Evolutionary conservation across 192 early-diverging fungal species (phyloP).

Genomic region (Chytriomyces confervae): DNA sequence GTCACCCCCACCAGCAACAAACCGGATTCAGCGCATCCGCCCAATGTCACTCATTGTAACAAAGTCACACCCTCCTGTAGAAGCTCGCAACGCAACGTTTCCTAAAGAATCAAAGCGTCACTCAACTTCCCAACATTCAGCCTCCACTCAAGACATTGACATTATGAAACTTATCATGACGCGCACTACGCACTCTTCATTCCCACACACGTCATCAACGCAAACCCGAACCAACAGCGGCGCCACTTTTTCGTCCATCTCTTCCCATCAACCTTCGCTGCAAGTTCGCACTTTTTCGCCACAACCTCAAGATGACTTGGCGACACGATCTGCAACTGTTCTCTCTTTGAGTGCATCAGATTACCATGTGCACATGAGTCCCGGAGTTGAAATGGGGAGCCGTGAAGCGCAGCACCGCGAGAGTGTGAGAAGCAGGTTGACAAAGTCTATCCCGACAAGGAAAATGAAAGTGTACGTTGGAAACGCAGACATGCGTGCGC

Average conservation of each 20-base stretch:
- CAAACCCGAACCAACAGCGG: neutral
- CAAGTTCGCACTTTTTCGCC: neutral
- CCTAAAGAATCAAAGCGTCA: too few relatives aligned
- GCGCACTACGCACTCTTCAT: neutral
- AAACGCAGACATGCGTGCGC: slow-evolving; percentile 4
- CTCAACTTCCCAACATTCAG: too few relatives aligned
- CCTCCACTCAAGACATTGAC: neutral
- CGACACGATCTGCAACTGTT: slow-evolving; percentile 12
- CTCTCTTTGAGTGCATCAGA: slow-evolving; percentile 1
- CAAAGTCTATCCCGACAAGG: neutral
- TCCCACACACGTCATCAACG: neutral
- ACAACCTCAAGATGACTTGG: neutral
- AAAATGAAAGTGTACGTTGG: slow-evolving; percentile 3
- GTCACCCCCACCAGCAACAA: neutral
- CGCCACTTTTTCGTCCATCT: neutral
- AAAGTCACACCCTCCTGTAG: too few relatives aligned
- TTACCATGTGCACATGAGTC: slow-evolving; percentile 4
- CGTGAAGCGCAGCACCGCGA: neutral
- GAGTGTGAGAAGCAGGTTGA: neutral
- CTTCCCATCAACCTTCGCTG: neutral
- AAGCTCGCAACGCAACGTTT: too few relatives aligned
- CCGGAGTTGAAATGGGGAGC: neutral
- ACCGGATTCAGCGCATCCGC: too few relatives aligned
- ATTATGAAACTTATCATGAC: neutral
- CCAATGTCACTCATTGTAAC: too few relatives aligned